Evolutionary conservation across 2,329 filamentous ascomycete genomes (phyloP).

Genomic region (Thelonectria blattea): DNA sequence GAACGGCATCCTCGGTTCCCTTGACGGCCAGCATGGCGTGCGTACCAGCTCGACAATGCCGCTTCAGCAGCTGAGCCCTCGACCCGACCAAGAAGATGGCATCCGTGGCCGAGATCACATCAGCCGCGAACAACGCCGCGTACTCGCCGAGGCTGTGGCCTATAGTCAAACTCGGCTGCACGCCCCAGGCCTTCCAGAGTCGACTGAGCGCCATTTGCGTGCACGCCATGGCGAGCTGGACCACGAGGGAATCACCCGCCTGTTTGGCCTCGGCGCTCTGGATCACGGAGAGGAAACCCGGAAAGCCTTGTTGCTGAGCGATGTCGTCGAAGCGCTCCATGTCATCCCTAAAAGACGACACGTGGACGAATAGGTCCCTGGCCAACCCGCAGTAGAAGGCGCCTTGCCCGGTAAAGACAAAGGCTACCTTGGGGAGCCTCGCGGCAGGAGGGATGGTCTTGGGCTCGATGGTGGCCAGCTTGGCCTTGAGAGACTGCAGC

Average conservation of each 20-base stretch:
- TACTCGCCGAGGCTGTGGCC: conserved; percentile 66
- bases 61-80: conserved; percentile 60
- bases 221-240: conserved; percentile 48
- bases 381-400: conserved; percentile 41
- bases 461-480: conserved; percentile 21
- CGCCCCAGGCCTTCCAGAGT: conserved; percentile 41
- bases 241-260: conserved; percentile 24
- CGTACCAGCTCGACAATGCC: conserved; percentile 53
- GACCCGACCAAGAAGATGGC: conserved; percentile 66
- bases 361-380: conserved; percentile 42
- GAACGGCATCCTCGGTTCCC: conserved; percentile 9
- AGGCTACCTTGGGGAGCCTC: conserved; percentile 42
- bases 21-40: conserved; percentile 40
- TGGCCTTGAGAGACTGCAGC: conserved; percentile 13
- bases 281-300: conserved; percentile 49
- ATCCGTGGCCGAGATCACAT: conserved; percentile 64
- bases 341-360: conserved; percentile 42
- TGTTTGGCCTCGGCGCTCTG: conserved; percentile 45
- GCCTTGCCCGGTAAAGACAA: conserved; percentile 56
- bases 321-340: conserved; percentile 43
- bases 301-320: conserved; percentile 43
- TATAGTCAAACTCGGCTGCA: conserved; percentile 49
- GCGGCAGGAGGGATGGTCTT: conserved; percentile 24
- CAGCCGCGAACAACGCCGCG: conserved; percentile 65
- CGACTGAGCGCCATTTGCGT: conserved; percentile 50